Base-by-base conservation (phyloP, 352 stramenopile genomes). In the Phytophthora podocarpi region DNA sequence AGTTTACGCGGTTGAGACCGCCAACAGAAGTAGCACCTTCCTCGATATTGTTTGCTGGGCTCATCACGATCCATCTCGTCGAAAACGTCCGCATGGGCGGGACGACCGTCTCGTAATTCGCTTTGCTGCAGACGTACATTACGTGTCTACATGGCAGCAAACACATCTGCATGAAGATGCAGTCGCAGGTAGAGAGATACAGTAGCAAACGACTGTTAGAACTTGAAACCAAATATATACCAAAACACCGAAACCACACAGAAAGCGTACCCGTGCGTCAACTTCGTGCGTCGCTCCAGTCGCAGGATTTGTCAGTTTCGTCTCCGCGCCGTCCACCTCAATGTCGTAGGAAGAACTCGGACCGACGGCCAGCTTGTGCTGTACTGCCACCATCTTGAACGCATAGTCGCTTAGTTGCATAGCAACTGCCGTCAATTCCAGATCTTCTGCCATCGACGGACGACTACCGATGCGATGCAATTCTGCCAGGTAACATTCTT, bases 251-350 rank as follows among this genome's bases (percentile, higher is more conserved):
- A 60, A 60, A 28, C 0, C 5, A 39, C 9, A 51, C 52, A 32
- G 21, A 60, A 60, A 26, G 13, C 40, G 4, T 60, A 51, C 52
- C 31, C 27, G 36, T 13, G 52, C 18, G 31, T 60, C n/a, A 12
- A 60, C 30, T 12, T 37, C 20, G 16, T 52, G 30, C 7, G 30
- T 37, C 16, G 1, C n/a, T 4, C 31, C 52, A 16, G 30, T 60
- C 15, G 10, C 52, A 20, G 41, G 40, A 1, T 47, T 59, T 1
- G 7, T 30, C 11, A 59, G 5, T 12, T 1, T 49, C 3, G 40
- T 47, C 18, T 52, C 28, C 9, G 11, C 16, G 4, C 48, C 31
- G 1, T 45, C 31, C 9, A 47, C 21, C 1, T 46, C 40, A 6
- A 60, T 52, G 12, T 60, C 20, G 13, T 60, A 52, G 3, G 12